These are phyloP conservation scores for Liquidambar formosana DNA, from an alignment of 164 flowering plant species.

Conservation along the genomic window DNA sequence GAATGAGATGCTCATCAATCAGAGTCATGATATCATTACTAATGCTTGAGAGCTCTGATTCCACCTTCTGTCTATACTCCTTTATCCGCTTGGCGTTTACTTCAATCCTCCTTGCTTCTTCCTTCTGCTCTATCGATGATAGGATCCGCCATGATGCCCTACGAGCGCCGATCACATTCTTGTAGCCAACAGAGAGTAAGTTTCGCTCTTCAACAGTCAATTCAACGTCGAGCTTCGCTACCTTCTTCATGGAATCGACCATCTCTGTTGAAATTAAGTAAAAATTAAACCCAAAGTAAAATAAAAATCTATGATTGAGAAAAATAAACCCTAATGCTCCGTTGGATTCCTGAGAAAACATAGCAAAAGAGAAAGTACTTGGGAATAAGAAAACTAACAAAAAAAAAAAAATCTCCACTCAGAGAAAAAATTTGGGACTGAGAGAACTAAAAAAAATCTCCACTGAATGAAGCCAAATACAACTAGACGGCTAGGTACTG, in stretches of 20 bases:
- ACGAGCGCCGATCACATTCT: slow-evolving; percentile 45
- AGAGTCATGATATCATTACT: slow-evolving; percentile 38
- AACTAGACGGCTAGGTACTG: too few relatives aligned
- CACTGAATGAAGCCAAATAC: too few relatives aligned
- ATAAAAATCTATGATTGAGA: too few relatives aligned
- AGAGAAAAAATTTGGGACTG: too few relatives aligned
- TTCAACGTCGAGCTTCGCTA: slow-evolving; percentile 45
- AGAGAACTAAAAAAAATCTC: too few relatives aligned
- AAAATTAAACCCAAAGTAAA: neutral
- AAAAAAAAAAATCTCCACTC: too few relatives aligned
- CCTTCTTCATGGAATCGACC: slow-evolving; percentile 51
- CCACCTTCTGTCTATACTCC: slow-evolving; percentile 45
- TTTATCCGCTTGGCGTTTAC: slow-evolving; percentile 36
- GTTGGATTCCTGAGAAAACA: too few relatives aligned
- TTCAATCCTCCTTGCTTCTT: slow-evolving; percentile 40
- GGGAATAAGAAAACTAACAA: too few relatives aligned
- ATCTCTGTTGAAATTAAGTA: slow-evolving; percentile 36
- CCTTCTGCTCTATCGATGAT: slow-evolving; percentile 53
- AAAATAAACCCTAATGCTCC: too few relatives aligned
- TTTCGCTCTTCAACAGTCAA: slow-evolving; percentile 50
- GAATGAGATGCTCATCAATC: slow-evolving; percentile 46
- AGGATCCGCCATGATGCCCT: slow-evolving; percentile 54
- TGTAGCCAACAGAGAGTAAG: slow-evolving; percentile 47
- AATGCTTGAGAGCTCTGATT: slow-evolving; percentile 34
- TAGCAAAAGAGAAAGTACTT: too few relatives aligned